Percentiles rank a stretch among this genome's conserved stretches.
Evolutionary conservation across 208 protist genomes (phyloP).

Genomic region (Trypanosoma lewisi): DNA sequence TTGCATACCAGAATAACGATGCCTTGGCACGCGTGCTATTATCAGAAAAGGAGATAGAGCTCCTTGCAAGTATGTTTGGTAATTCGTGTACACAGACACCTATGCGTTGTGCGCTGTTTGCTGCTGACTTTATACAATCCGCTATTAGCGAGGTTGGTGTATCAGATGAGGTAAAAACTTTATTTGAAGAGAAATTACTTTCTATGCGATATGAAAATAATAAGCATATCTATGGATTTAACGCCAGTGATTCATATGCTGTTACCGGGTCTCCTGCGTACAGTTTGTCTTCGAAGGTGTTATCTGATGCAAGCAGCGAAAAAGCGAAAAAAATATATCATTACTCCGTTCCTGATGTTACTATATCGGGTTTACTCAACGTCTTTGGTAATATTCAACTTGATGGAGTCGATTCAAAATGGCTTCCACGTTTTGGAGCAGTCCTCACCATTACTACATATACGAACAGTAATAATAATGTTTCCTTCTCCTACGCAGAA

Average conservation of each 20-base stretch:
- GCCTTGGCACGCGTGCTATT: slow-evolving; percentile 16
- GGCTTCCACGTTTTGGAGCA: slow-evolving; percentile 28
- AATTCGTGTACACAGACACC: slow-evolving; percentile 21
- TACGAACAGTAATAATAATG: slow-evolving; percentile 20
- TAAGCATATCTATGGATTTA: slow-evolving; percentile 20
- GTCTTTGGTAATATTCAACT: slow-evolving; percentile 19
- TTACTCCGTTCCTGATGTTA: slow-evolving; percentile 25
- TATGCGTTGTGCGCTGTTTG: slow-evolving; percentile 31
- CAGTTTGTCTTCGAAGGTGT: slow-evolving; percentile 12
- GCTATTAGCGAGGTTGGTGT: slow-evolving; percentile 16
- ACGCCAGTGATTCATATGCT: slow-evolving; percentile 22
- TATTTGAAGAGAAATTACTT: slow-evolving; percentile 23
- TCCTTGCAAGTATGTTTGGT: slow-evolving; percentile 23
- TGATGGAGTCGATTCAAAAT: slow-evolving; percentile 12
- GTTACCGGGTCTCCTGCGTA: slow-evolving; percentile 24
- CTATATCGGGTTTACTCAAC: slow-evolving; percentile 23
- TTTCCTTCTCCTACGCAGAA: slow-evolving; percentile 23
- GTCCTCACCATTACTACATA: slow-evolving; percentile 18
- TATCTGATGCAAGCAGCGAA: slow-evolving; percentile 18
- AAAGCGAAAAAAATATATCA: slow-evolving; percentile 23
- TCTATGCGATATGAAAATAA: slow-evolving; percentile 13
- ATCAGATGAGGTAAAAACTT: not conserved
- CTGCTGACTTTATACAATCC: slow-evolving; percentile 23
- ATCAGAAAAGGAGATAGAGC: slow-evolving; percentile 5
- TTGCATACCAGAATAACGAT: slow-evolving; percentile 26